Conservation (phyloP, 2,329 filamentous ascomycete species). For the Fonsecaea monophora region DNA sequence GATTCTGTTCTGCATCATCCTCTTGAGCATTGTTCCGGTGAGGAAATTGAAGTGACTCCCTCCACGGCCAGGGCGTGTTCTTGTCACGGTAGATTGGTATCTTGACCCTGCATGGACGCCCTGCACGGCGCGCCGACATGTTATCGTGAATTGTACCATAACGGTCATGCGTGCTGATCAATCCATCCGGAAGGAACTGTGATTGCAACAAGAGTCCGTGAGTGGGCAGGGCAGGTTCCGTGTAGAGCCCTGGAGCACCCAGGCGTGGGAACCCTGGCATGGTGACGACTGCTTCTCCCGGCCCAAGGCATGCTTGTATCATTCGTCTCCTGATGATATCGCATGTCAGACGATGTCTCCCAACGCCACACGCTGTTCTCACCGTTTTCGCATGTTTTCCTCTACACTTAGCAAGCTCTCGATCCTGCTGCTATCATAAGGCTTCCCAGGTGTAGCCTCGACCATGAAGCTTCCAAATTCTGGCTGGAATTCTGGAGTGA, state of each 20-base stretch:
- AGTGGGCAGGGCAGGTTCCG: constrained; percentile 74
- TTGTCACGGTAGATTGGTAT: constrained; percentile 90
- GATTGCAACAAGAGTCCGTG: constrained; percentile 78
- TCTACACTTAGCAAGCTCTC: constrained; percentile 90
- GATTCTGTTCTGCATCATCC: constrained; percentile 59
- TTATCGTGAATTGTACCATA: constrained; percentile 94
- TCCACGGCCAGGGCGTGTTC: constrained; percentile 85
- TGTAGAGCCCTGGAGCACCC: constrained; percentile 82
- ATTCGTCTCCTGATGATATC: constrained; percentile 75
- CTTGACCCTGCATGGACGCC: constrained; percentile 89
- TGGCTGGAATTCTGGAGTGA: constrained; percentile 79
- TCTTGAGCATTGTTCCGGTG: constrained; percentile 1
- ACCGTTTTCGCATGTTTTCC: constrained; percentile 90
- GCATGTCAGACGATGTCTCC: not conserved
- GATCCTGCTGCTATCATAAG: constrained; percentile 80
- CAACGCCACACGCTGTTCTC: constrained; percentile 72
- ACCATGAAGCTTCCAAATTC: constrained; percentile 98
- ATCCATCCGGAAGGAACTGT: constrained; percentile 80
- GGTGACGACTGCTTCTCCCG: constrained; percentile 46
- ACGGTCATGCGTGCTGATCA: constrained; percentile 91
- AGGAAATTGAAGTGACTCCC: constrained; percentile 66
- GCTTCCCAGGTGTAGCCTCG: constrained; percentile 89
- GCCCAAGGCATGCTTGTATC: constrained; percentile 72
- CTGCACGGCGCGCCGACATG: constrained; percentile 82
- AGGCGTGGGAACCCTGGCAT: constrained; percentile 92